Percentiles rank a stretch among this genome's conserved stretches.
These are phyloP conservation scores for Backusella morwellensis DNA, from an alignment of 192 early-diverging fungal species.

Conservation along the genomic window DNA sequence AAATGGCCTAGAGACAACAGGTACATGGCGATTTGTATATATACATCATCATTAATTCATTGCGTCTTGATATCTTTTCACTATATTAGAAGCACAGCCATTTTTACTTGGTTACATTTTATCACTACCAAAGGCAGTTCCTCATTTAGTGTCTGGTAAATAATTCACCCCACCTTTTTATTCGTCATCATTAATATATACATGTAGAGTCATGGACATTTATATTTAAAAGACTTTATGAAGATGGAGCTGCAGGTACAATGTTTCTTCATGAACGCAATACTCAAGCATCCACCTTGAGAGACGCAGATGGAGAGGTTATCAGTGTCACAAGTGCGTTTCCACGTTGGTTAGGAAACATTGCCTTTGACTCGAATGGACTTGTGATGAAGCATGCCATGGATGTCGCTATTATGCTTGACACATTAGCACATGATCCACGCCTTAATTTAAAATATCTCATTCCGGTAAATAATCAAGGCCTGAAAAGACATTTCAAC, in stretches of 20 bases:
- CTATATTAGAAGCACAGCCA: background rate
- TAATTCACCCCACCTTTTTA: background rate
- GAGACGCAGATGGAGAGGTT: background rate
- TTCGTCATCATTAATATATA: background rate
- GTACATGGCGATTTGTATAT: background rate
- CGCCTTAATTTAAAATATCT: slow-evolving; percentile 10
- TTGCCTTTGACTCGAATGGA: slow-evolving; percentile 20
- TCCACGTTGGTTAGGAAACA: slow-evolving; percentile 21
- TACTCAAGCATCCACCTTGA: background rate
- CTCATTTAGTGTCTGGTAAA: slow-evolving; percentile 2
- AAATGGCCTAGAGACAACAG: background rate
- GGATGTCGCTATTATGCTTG: slow-evolving; percentile 29
- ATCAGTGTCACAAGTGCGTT: background rate
- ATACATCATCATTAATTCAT: too few relatives aligned
- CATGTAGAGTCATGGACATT: slow-evolving; percentile 16
- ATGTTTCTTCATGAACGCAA: slow-evolving; percentile 17
- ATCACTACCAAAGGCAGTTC: slow-evolving; percentile 2
- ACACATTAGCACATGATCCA: slow-evolving; percentile 24
- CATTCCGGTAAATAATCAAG: slow-evolving; percentile 10
- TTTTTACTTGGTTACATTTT: slow-evolving; percentile 8
- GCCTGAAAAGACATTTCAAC: too few relatives aligned
- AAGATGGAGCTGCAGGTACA: slow-evolving; percentile 9
- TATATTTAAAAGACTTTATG: slow-evolving; percentile 11
- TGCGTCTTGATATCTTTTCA: background rate
- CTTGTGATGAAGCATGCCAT: slow-evolving; percentile 28